Base-by-base conservation (phyloP, 768 basidiomycete genomes). In the Lactarius evosmus region DNA sequence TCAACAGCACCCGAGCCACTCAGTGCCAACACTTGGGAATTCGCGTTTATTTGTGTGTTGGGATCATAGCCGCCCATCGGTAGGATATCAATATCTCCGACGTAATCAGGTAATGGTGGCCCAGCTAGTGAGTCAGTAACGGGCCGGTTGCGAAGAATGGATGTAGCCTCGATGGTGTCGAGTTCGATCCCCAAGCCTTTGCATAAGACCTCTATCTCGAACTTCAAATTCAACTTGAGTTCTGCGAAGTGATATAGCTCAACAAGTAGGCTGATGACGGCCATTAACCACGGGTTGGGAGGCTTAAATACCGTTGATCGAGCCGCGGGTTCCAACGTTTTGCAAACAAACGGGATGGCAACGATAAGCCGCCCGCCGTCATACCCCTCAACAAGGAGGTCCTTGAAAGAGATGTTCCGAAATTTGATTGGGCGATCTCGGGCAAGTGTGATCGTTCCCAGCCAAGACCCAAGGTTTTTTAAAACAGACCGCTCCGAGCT, bases 271-370 rank as follows among this genome's bases (percentile, higher is more conserved):
- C 89, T 86, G 70, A 98, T 80, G 67, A 99, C 91, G 0, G 91
- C 95, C 89, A 98, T 95, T 56, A 99, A 77, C 97, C 97, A 99
- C 2, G 97, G 97, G 74, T 98, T 99, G 29, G 97, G 97, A 22
- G 94, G 90, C 71, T 84, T 89, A 84, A 99, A 99, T 30, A 98
- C 91, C 67, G 81, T 88, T 34, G 96, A 98, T 72, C 88, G 87
- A 54, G 87, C 83, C 66, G 93, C 94, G 52, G 91, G 91, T 73
- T 95, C 92, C 52, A 99, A 83, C 1, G 94, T 90, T 75, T 97
- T 97, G 85, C 96, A 98, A 40, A 98, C 93, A 74, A 98, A 99
- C 0, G 97, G 94, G 62, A 99, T 97, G 11, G 95, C 94, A 25
- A 98, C 92, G 53, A 95, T 84, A 38, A 98, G 80, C 44, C 95